Conservation (phyloP, 2,329 filamentous ascomycete genomes). For the Alternaria hordeiaustralica region DNA sequence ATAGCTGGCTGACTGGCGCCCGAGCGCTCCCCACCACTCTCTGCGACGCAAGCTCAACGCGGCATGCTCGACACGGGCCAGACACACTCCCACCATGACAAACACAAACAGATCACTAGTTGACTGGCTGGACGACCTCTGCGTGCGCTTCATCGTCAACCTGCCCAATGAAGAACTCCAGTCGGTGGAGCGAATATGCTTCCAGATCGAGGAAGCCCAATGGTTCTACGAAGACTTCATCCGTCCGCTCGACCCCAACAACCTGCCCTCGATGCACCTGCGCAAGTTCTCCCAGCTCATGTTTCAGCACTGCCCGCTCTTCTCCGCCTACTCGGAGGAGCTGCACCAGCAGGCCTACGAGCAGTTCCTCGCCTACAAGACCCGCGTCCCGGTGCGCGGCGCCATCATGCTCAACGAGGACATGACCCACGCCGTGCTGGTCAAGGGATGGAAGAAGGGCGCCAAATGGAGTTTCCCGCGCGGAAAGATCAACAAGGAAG, state of each 20-base stretch:
- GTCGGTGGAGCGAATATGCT: slow-evolving; percentile 92
- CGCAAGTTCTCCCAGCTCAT: slow-evolving; percentile 87
- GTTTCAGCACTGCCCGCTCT: slow-evolving; percentile 90
- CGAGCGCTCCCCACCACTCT: slow-evolving; percentile 15
- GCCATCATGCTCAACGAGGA: slow-evolving; percentile 89
- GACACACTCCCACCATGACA: slow-evolving; percentile 62
- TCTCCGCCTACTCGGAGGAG: slow-evolving; percentile 79
- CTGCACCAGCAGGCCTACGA: slow-evolving; percentile 85
- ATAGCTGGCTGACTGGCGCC: slow-evolving; percentile 4
- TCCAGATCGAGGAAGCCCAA: slow-evolving; percentile 98
- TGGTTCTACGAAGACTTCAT: slow-evolving; percentile 99
- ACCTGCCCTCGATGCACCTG: slow-evolving; percentile 82
- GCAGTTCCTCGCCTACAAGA: slow-evolving; percentile 94
- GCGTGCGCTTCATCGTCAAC: slow-evolving; percentile 98
- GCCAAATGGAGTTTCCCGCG: slow-evolving; percentile 96
- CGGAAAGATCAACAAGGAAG: slow-evolving; percentile 98
- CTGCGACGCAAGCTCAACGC: slow-evolving; percentile 25
- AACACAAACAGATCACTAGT: slow-evolving; percentile 83
- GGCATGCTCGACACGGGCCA: slow-evolving; percentile 69
- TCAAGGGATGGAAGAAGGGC: slow-evolving; percentile 97
- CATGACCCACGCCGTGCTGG: slow-evolving; percentile 94
- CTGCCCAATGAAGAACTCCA: slow-evolving; percentile 88
- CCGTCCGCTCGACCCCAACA: slow-evolving; percentile 80
- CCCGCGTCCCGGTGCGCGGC: slow-evolving; percentile 88
- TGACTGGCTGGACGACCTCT: slow-evolving; percentile 98